phyloP scores from a whole-genome alignment of 148 eudicot species.

The Vaccinium corymbosum region DNA sequence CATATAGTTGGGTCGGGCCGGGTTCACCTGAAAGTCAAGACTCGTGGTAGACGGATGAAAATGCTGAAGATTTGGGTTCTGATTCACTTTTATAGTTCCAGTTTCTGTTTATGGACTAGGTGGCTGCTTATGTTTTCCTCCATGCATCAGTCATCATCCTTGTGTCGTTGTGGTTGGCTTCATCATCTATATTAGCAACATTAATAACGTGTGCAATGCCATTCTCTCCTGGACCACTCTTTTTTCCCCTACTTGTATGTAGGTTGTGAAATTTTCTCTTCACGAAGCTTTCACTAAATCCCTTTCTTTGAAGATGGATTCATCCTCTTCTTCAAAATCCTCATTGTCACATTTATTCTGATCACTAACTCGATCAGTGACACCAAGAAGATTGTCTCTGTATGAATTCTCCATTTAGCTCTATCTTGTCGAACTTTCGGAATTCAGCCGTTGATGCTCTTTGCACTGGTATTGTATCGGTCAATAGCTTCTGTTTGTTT shows the following conservation, averaged over 20 bases:
- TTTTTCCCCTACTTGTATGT: neutral
- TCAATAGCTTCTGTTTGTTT: neutral
- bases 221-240: neutral
- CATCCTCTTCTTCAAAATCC: too few relatives aligned
- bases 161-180: neutral
- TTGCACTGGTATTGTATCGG: too few relatives aligned
- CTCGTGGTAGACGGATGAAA: neutral
- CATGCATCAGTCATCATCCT: neutral
- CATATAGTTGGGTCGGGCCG: too few relatives aligned
- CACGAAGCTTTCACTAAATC: too few relatives aligned
- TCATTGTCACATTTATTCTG: too few relatives aligned
- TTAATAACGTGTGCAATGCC: neutral
- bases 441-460: too few relatives aligned
- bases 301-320: too few relatives aligned
- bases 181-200: neutral
- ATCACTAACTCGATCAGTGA: too few relatives aligned
- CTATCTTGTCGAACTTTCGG: too few relatives aligned
- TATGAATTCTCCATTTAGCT: too few relatives aligned
- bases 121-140: neutral
- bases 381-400: too few relatives aligned
- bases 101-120: neutral
- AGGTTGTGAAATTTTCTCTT: neutral
- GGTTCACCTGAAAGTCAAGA: too few relatives aligned
- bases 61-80: neutral
- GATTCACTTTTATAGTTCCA: neutral